Evolutionary conservation across 345 rosid genomes (phyloP), one percentile per base, ranked within the genome.

Genomic region (Toxicodendron radicans): DNA sequence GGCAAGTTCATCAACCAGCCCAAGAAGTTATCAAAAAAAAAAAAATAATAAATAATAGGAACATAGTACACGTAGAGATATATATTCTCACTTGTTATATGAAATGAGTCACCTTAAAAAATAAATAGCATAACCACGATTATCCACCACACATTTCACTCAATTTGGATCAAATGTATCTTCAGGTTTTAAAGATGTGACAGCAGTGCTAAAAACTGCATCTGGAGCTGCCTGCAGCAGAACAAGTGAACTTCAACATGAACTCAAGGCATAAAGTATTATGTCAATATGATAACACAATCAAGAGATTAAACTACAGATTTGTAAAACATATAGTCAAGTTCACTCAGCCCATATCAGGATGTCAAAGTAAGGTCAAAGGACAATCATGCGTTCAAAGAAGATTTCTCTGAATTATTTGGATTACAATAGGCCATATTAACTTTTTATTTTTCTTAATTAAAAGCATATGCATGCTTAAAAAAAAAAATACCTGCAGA

Each of bases 141-240:
- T 93, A 76, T 95, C 89, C 53, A 91, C 89, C 14, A 95, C 87
- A 69, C 97, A 95, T 84, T 95, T 93, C 78, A 95, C 99, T 81
- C 96, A 84, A 66, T 95, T 95, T 41, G 95, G 89, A 83, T 95
- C 98, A 76, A 87, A 83, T 17, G 92, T 97, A 83, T 95, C 97
- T 82, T 95, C 98, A 65, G 91, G 92, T 78, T 85, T 91, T 81
- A 95, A 82, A 11, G 94, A 82, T 43, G 98, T 90, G 71, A 87
- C 99, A 1, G 98, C 97, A 77, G 98, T 93, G 85, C 99, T 95
- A 84, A 95, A 93, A 78, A 95, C 99, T 24, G 98, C 98, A 90
- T 95, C 94, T 20, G 97, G 98, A 35, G 98, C 83, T 66, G 79
- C 88, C 98, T 95, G 81, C 64, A 38, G 43, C 43, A 51, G 41